Evolutionary conservation across 306 rosid species (phyloP).

Genomic region (Vigna mungo): DNA sequence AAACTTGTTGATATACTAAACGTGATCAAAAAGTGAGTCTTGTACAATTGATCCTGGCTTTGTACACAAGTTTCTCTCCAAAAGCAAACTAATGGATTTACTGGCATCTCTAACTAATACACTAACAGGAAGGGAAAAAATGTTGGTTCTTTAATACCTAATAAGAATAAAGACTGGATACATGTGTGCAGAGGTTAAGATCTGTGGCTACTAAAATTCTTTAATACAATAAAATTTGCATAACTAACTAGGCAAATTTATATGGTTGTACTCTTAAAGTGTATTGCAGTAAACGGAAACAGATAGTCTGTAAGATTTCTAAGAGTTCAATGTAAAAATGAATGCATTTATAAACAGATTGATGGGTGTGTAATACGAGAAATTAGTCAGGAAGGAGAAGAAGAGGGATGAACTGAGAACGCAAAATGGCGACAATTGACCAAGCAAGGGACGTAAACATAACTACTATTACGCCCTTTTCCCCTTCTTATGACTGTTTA

Average conservation of each 20-base stretch:
- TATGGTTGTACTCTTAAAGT: background rate
- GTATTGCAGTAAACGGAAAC: background rate
- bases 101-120: background rate
- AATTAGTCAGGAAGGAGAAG: background rate
- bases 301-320: background rate
- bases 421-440: background rate
- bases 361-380: background rate
- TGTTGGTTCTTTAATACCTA: background rate
- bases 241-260: background rate
- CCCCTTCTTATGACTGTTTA: no score
- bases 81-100: background rate
- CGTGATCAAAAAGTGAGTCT: background rate
- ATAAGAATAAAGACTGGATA: background rate
- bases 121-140: background rate
- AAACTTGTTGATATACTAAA: background rate
- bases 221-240: background rate
- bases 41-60: background rate
- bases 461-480: no score
- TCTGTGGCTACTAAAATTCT: background rate
- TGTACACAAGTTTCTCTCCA: background rate
- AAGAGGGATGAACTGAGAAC: background rate
- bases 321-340: background rate
- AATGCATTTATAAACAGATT: background rate
- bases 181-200: background rate
- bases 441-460: background rate